A percentile compares a stretch with the other conserved stretches of the same genome.
Conservation (phyloP, 345 rosid genomes). For the Noccaea bulbosa region DNA sequence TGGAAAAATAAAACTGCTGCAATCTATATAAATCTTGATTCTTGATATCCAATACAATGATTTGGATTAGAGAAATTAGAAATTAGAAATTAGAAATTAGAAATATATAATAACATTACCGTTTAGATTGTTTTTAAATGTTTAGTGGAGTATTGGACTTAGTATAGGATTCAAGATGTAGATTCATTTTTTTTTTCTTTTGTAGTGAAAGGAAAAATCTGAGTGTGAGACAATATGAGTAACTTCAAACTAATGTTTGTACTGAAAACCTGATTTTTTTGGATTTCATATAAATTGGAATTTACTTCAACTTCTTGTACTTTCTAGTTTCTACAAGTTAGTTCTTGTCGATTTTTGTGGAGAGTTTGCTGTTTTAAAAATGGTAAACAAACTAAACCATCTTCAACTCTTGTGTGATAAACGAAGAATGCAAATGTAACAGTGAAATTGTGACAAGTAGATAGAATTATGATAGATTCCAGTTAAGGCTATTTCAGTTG, state of each 20-base stretch:
- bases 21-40: neutral
- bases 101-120: neutral
- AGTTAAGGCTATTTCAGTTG: no score
- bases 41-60: neutral
- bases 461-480: neutral
- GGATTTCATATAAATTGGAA: neutral
- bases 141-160: no score
- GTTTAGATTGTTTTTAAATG: neutral
- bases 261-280: neutral
- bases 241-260: no score
- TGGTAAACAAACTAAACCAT: neutral
- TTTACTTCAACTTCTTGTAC: no score
- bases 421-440: neutral
- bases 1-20: neutral
- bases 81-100: no score
- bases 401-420: neutral
- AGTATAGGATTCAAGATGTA: no score
- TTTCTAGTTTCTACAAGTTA: neutral
- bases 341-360: neutral
- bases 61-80: neutral
- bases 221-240: no score
- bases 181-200: accelerated
- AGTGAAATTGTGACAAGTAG: neutral
- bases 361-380: neutral
- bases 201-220: no score